Percentiles rank a stretch among this genome's conserved stretches.
Conservation (phyloP, 768 basidiomycete species). For the Pleurotus tuber-regium region DNA sequence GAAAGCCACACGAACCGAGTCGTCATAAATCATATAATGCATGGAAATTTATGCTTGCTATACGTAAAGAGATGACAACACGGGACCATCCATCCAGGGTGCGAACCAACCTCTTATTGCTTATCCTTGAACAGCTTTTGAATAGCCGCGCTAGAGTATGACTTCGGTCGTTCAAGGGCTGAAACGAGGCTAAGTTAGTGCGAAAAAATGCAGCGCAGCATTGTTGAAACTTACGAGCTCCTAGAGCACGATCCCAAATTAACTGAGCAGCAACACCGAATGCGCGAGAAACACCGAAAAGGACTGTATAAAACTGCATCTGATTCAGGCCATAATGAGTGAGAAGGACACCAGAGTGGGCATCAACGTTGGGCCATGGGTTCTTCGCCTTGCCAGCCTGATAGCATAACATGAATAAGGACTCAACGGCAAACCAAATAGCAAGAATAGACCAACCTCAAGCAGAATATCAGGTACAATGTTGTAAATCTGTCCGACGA, state of each 20-base stretch:
- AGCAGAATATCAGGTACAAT: slow-evolving; percentile 89
- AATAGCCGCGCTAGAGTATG: slow-evolving; percentile 80
- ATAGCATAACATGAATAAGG: slow-evolving; percentile 7
- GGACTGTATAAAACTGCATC: slow-evolving; percentile 96
- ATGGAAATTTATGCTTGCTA: too few species aligned
- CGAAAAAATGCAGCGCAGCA: too few species aligned
- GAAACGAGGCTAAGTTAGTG: too few species aligned
- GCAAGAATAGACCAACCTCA: slow-evolving; percentile 42
- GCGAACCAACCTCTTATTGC: slow-evolving; percentile 16
- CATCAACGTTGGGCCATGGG: slow-evolving; percentile 97
- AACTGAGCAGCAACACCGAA: slow-evolving; percentile 88
- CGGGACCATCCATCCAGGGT: too few species aligned
- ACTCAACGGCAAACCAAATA: neutral
- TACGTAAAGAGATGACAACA: too few species aligned
- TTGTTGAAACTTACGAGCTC: slow-evolving; percentile 66
- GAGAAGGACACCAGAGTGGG: slow-evolving; percentile 89
- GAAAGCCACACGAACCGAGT: too few species aligned
- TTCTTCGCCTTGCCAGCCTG: slow-evolving; percentile 92
- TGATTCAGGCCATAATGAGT: slow-evolving; percentile 84
- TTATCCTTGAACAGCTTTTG: slow-evolving; percentile 74
- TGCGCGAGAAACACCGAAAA: slow-evolving; percentile 95
- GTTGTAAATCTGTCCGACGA: slow-evolving; percentile 86
- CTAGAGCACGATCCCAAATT: slow-evolving; percentile 92
- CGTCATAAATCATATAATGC: too few species aligned
- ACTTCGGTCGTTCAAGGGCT: slow-evolving; percentile 91